phyloP scores from a whole-genome alignment of 192 early-diverging fungal genomes.

The Allomyces arbusculus region DNA sequence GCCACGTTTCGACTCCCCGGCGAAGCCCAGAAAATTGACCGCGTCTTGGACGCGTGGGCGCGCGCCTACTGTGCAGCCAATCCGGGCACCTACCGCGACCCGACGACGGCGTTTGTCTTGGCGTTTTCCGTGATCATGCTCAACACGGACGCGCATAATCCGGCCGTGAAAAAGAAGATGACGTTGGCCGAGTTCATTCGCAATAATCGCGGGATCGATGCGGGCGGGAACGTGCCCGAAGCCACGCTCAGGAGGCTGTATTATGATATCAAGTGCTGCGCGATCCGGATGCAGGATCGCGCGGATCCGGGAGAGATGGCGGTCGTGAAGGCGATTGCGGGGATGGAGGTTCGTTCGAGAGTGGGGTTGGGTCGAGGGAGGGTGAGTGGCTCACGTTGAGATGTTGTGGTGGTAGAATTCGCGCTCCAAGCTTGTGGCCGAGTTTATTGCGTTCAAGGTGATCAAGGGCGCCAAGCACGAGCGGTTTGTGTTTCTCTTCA shows the following conservation, averaged over 20 bases:
- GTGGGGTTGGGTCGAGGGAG: too few species aligned
- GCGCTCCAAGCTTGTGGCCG: too few species aligned
- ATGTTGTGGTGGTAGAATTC: too few species aligned
- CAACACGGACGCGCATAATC: conserved; percentile 80
- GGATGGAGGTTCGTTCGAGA: too few species aligned
- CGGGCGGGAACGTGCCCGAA: conserved; percentile 51
- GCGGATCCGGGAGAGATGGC: too few species aligned
- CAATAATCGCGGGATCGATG: conserved; percentile 87
- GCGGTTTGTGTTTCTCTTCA: too few species aligned
- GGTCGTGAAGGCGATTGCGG: too few species aligned
- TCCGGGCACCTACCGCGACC: conserved; percentile 58
- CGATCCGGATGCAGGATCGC: too few species aligned
- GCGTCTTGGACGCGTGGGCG: conserved; percentile 92
- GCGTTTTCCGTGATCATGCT: conserved; percentile 85
- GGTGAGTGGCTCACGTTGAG: too few species aligned
- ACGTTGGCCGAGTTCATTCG: conserved; percentile 62
- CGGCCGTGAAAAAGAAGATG: conserved; percentile 71
- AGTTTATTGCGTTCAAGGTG: too few species aligned
- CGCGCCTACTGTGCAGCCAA: conserved; percentile 74
- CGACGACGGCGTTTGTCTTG: conserved; percentile 82
- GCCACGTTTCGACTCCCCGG: conserved; percentile 80
- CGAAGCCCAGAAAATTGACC: conserved; percentile 87
- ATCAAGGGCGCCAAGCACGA: too few species aligned
- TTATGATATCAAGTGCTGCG: conserved; percentile 8
- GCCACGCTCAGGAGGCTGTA: conserved; percentile 43